These are phyloP conservation scores for Chrysoporthe austroafricana DNA, from an alignment of 2,329 filamentous ascomycete species.

Conservation along the genomic window DNA sequence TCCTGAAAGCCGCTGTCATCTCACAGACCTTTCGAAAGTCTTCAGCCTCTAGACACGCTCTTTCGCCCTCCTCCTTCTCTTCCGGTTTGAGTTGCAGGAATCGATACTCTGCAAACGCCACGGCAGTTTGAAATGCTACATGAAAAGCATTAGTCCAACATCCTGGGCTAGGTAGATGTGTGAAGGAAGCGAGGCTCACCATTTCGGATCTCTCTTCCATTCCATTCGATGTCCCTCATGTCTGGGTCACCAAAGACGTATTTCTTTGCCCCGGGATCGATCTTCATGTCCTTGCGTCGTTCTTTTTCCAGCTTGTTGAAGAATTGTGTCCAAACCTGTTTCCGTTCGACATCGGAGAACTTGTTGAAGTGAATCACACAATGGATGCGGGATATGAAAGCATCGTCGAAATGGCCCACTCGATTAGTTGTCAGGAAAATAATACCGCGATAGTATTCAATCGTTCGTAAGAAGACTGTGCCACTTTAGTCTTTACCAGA, in stretches of 20 bases:
- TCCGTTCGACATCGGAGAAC: conserved; percentile 35
- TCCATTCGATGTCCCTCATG: conserved; percentile 31
- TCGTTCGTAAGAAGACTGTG: conserved; percentile 36
- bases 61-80: background rate
- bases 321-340: conserved; percentile 37
- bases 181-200: background rate
- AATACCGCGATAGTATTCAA: conserved; percentile 40
- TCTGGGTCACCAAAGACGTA: conserved; percentile 31
- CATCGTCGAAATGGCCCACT: conserved; percentile 38
- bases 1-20: background rate
- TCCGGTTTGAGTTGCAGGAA: background rate
- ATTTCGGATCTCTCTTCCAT: conserved; percentile 32
- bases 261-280: conserved; percentile 29
- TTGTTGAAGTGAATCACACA: conserved; percentile 35
- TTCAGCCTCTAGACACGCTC: background rate
- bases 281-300: conserved; percentile 32
- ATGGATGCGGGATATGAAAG: conserved; percentile 39
- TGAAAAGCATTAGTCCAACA: background rate
- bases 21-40: conserved; percentile 2
- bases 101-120: conserved; percentile 12
- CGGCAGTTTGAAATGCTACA: conserved; percentile 16
- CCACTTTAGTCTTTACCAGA: no score
- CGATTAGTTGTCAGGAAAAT: conserved; percentile 39
- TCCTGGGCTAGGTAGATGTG: background rate
- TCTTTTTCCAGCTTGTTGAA: conserved; percentile 36